phyloP scores from a whole-genome alignment of 2,329 filamentous ascomycete species.

The Xylariaceae sp. region DNA sequence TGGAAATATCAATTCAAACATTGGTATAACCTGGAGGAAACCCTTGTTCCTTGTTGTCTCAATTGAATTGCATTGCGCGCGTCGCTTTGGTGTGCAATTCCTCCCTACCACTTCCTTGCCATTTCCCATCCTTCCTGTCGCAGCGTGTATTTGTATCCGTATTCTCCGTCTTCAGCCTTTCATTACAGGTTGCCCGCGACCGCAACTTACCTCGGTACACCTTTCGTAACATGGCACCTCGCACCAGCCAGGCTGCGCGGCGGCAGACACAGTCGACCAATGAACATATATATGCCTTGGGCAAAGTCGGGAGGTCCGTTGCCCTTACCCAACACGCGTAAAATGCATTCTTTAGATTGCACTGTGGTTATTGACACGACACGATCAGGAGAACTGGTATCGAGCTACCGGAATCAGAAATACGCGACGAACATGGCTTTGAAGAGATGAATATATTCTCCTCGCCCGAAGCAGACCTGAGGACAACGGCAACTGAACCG shows the following conservation, averaged over 20 bases:
- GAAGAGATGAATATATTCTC: conserved; percentile 89
- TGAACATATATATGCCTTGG: conserved; percentile 46
- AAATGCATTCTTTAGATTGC: neutral
- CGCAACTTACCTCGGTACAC: neutral
- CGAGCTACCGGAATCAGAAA: conserved; percentile 65
- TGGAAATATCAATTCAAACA: no score
- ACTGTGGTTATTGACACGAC: neutral
- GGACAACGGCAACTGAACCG: conserved; percentile 15
- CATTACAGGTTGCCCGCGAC: neutral
- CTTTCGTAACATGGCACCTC: conserved; percentile 33
- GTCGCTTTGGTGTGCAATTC: no score
- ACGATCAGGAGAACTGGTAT: neutral
- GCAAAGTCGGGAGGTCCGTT: conserved; percentile 43
- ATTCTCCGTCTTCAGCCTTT: no score
- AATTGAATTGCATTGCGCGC: no score
- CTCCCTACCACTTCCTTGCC: no score
- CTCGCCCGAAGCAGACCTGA: conserved; percentile 60
- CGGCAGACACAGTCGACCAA: conserved; percentile 36
- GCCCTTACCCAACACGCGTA: neutral
- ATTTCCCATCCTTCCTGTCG: no score
- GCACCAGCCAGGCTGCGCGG: conserved; percentile 30
- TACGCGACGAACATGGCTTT: conserved; percentile 84
- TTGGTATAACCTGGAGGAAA: no score
- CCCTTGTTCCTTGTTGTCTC: no score
- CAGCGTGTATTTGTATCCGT: no score